Percentiles rank a stretch among this genome's conserved stretches.
phyloP scores from a whole-genome alignment of 257 asterid species.

The Solanum raphanifolium region DNA sequence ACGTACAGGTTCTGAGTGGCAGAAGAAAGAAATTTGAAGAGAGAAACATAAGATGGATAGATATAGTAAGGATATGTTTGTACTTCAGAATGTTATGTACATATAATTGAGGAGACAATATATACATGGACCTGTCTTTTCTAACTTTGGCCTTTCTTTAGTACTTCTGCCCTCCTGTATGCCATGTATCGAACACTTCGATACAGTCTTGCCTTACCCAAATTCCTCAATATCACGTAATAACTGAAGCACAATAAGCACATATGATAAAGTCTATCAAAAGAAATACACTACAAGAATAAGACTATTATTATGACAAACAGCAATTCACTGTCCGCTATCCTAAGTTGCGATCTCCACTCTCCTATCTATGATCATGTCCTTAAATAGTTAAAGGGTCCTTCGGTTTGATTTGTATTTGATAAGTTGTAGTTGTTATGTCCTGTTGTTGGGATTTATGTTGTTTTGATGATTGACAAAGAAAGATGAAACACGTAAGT shows the following conservation, averaged over 20 bases:
- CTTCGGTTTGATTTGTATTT: no score
- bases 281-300: background rate
- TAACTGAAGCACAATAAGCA: background rate
- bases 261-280: background rate
- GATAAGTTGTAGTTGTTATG: no score
- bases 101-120: background rate
- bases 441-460: background rate
- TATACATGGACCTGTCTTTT: background rate
- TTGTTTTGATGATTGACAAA: no score
- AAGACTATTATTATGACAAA: background rate
- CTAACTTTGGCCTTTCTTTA: background rate
- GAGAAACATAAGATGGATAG: background rate
- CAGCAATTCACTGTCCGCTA: background rate
- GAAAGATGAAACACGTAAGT: background rate
- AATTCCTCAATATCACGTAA: background rate
- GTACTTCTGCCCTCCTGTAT: background rate
- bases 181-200: background rate
- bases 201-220: background rate
- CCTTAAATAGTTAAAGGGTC: no score
- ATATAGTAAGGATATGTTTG: background rate
- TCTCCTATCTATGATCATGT: background rate
- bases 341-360: background rate
- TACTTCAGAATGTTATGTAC: background rate
- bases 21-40: background rate
- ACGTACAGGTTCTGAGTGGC: background rate